Base-by-base conservation (phyloP, 495 filamentous ascomycete genomes). In the Podospora didyma region DNA sequence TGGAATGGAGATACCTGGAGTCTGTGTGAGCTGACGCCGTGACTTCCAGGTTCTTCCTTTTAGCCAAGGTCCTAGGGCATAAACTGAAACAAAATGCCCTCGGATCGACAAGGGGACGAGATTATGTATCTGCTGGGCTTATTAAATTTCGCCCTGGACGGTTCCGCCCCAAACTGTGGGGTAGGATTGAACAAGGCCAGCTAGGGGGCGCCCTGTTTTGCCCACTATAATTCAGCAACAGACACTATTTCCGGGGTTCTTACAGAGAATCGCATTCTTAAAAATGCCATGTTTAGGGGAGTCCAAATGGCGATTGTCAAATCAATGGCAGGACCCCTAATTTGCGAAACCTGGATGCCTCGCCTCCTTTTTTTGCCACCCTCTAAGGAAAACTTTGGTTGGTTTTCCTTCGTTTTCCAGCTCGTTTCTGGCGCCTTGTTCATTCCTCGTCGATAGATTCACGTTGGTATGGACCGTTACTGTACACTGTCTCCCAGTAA, bases 201-300 rank as follows among this genome's bases (percentile, higher is more conserved):
- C 9, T 7, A 10, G 34, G 39, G 39, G 39, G 6, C 39, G 39
- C 39, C 39, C 12, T 42, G 39, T 17, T 42, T 21, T 21, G 7
- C 16, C 17, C 20, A 26, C n/a, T 16, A 20, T 19, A 35, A 45
- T 41, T 44, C 14, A 49, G 11, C 47, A 12, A 49, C 3, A 10
- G 35, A 44, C 12, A 53, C 10, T 24, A 45, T 16, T 52, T 16
- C n/a, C 49, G 31, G 31, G 34, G 41, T 41, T 19, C 50, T 39
- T 19, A 19, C 28, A 17, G 19, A 12, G 22, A 51, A 53, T 41
- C 31, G 50, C 19, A 53, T 53, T 53, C 35, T 20, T 31, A 16
- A 53, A 53, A 53, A 53, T 44, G 31, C 50, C 50, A 53, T 53
- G 20, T 12, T 53, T 35, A 21, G 50, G 21, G 20, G 35, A 31